Base-by-base conservation (phyloP, 2,329 filamentous ascomycete species). In the Leptographium wingfieldii region DNA sequence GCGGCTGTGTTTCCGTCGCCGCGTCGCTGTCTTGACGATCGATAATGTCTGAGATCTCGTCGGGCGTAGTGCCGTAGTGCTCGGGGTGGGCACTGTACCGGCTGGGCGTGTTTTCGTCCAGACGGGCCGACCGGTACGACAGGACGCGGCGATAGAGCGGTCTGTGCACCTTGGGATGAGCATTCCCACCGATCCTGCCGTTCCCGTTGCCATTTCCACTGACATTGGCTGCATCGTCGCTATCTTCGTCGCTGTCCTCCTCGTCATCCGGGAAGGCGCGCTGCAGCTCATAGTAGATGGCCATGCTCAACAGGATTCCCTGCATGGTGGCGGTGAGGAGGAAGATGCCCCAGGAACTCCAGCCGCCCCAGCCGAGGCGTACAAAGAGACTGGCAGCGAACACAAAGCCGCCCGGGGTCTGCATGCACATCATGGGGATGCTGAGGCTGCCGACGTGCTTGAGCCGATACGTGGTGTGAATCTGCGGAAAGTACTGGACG, bases 351-450 rank as follows among this genome's bases (percentile, higher is more conserved):
- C 94, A 99, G 0, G 91, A 90, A 73, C 92, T 96, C 94, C 94
- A 99, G 0, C 92, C 92, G 40, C 81, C 84, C 67, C 78, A 79
- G 0, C 94, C 94, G 25, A 96, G 79, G 54, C 94, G 82, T 9
- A 82, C 83, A 57, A 86, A 90, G 52, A 99, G 75, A 70, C 91
- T 96, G 14, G 81, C 86, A 0, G 92, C 91, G 74, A 95, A 97
- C 7, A 99, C 75, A 66, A 96, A 86, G 61, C 90, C 91, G 0
- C 94, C 94, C 0, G 94, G 94, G 0, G 92, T 96, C 72, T 99
- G 94, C 40, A 99, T 96, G 70, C 88, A 88, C 92, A 99, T 97
- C 87, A 96, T 97, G 5, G 90, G 87, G 60, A 99, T 94, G 68
- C 90, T 96, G 67, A 99, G 75, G 70, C 91, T 96, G 59, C 91